Base-by-base conservation (phyloP, 1,139 yeast species). In the Protomyces macrosporus region DNA sequence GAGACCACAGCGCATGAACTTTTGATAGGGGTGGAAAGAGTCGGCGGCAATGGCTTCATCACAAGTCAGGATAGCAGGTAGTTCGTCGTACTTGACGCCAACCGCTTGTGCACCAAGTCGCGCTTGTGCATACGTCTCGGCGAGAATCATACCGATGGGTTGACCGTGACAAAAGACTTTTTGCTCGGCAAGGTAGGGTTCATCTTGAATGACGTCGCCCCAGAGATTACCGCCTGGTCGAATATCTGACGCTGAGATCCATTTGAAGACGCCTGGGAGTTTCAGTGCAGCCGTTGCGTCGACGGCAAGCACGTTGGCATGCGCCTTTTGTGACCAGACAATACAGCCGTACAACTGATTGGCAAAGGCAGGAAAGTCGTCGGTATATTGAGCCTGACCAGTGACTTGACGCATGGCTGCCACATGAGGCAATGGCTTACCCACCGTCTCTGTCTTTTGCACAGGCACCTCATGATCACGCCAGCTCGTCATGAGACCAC, bases 361-460 rank as follows among this genome's bases (percentile, higher is more conserved):
- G 65, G 75, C 76, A 14, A 70, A 72, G 2, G 78, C 77, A 1
- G 81, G 79, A 23, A 78, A 71, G 65, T 79, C 82, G 65, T 78
- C 81, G 9, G 77, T 73, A 63, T 79, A 79, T 32, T 71, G 69
- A 0, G 81, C 81, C 65, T 79, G 81, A 30, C 82, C 82, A 9
- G 78, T 72, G 12, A 77, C 80, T 66, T 79, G 82, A 65, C 77
- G 77, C 69, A 77, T 67, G 4, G 81, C 79, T 51, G 79, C 76
- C 14, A 78, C 69, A 66, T 79, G 82, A 35, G 78, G 77, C 45
- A 75, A 68, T 32, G 72, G 72, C 61, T 77, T 76, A 33, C 82
- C 81, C 9, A 78, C 71, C n/a, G 73, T 67, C 4, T n/a, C 57
- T 6, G 53, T 59, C 32, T 51, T 53, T 32, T 59, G 55, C 10